Evolutionary conservation across 352 stramenopile genomes (phyloP).

Genomic region (Elongisporangium senticosum): DNA sequence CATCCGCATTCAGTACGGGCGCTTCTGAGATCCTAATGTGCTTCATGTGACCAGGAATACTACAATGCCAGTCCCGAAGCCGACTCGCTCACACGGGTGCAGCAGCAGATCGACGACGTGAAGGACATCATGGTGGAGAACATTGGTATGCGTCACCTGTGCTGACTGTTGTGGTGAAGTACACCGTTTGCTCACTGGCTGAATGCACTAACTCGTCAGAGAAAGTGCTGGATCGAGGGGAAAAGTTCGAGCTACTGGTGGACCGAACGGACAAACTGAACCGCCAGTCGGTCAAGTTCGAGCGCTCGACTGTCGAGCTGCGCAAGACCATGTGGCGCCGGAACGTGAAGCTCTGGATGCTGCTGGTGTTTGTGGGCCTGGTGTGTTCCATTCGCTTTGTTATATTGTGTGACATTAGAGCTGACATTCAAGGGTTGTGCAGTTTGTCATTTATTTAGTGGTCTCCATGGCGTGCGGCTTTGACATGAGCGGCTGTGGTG

Average conservation of each 20-base stretch:
- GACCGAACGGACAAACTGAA: slow-evolving; percentile 95
- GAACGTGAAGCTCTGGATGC: slow-evolving; percentile 84
- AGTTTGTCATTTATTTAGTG: slow-evolving; percentile 83
- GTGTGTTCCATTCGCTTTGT: slow-evolving; percentile 16
- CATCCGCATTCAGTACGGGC: background rate
- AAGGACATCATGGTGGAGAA: slow-evolving; percentile 99
- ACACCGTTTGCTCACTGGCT: background rate
- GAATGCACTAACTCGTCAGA: slow-evolving; percentile 38
- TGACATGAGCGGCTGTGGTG: slow-evolving; percentile 74
- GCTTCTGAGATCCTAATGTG: background rate
- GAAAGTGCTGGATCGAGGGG: slow-evolving; percentile 96
- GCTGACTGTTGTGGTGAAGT: background rate
- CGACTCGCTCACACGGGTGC: slow-evolving; percentile 89
- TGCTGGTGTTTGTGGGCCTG: slow-evolving; percentile 69
- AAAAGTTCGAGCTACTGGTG: slow-evolving; percentile 97
- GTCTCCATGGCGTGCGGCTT: slow-evolving; percentile 86
- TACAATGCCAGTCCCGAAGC: slow-evolving; percentile 87
- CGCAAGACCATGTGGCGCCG: slow-evolving; percentile 84
- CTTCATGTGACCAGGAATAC: slow-evolving; percentile 43
- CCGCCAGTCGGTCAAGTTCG: slow-evolving; percentile 96
- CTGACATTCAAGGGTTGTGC: background rate
- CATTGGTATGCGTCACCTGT: slow-evolving; percentile 62
- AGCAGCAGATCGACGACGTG: slow-evolving; percentile 96
- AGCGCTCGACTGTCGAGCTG: slow-evolving; percentile 87
- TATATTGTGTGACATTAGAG: background rate